Evolutionary conservation across 2,329 filamentous ascomycete species (phyloP), one percentile per base, ranked within the genome.

Genomic region (Botryotinia convoluta): DNA sequence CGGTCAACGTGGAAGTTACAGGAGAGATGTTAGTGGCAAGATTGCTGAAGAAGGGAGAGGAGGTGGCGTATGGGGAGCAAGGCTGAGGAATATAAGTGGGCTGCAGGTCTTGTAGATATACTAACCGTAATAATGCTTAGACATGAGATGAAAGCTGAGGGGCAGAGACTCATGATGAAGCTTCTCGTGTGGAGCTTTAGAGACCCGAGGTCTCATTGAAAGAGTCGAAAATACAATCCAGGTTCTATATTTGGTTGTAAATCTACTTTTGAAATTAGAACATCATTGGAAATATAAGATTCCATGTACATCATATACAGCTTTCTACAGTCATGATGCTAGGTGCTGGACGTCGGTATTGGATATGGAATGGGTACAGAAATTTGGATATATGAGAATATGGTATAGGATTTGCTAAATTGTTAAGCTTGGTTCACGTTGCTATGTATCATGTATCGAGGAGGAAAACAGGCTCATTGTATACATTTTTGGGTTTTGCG

Each of bases 1-100:
- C 77, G 48, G 35, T 32, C 75, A 74, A 82, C 65, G 81, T 80
- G 29, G 35, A 42, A 32, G 54, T 26, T 62, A n/a, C 42, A 37
- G 68, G 73, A 83, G 91, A 63, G 89, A 91, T 74, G 91, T 93
- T 3, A 94, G 91, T 79, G 92, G 92, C 1, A 93, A 92, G 84
- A 82, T 90, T 72, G 91, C 87, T 0, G 92, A 94, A 80, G 92
- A 95, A 80, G 92, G 92, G 2, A 71, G 79, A 61, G 77, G 77
- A 9, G 78, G 59, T n/a, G 71, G 45, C 29, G 74, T 74, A 35
- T 81, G 77, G 79, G 78, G 74, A 44, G 79, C 80, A 37, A 81
- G 81, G 77, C 80, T 81, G 72, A 79, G 85, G 76, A 85, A 84
- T 74, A 80, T 83, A 20, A 81, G 79, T 44, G 79, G 81, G 62